These are phyloP conservation scores for Apium graveolens DNA, from an alignment of 129 eudicot genomes.

Conservation along the genomic window DNA sequence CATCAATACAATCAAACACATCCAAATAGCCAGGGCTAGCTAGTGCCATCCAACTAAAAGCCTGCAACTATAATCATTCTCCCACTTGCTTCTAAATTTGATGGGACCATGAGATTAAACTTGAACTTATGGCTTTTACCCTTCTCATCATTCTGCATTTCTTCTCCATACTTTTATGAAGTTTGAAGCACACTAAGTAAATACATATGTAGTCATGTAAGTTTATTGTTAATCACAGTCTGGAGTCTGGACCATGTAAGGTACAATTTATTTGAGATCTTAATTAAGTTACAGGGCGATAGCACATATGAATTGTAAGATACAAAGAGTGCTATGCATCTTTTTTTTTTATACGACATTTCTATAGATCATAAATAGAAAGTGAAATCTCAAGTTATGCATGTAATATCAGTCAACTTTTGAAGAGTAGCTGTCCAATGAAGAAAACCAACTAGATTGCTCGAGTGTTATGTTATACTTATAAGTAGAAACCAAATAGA, in stretches of 20 bases:
- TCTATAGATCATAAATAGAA: not conserved
- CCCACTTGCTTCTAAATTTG: conserved; percentile 20
- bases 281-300: too few species aligned
- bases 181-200: not conserved
- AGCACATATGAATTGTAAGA: too few species aligned
- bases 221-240: not conserved
- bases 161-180: not conserved
- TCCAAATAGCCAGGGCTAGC: conserved; percentile 13
- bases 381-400: not conserved
- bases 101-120: conserved; percentile 19
- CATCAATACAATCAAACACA: conserved; percentile 9
- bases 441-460: conserved; percentile 2
- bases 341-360: too few species aligned
- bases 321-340: too few species aligned
- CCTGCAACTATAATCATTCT: conserved; percentile 22
- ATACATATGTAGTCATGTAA: not conserved
- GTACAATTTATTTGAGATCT: not conserved
- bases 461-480: not conserved
- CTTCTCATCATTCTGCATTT: not conserved
- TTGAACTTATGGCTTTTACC: conserved; percentile 8
- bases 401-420: not conserved
- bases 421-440: not conserved
- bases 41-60: conserved; percentile 30
- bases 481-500: not conserved
- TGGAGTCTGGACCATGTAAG: not conserved